Percentiles rank a stretch among this genome's conserved stretches.
phyloP scores from a whole-genome alignment of 1,284 basidiomycete genomes.

The Tetrapyrgos nigripes region DNA sequence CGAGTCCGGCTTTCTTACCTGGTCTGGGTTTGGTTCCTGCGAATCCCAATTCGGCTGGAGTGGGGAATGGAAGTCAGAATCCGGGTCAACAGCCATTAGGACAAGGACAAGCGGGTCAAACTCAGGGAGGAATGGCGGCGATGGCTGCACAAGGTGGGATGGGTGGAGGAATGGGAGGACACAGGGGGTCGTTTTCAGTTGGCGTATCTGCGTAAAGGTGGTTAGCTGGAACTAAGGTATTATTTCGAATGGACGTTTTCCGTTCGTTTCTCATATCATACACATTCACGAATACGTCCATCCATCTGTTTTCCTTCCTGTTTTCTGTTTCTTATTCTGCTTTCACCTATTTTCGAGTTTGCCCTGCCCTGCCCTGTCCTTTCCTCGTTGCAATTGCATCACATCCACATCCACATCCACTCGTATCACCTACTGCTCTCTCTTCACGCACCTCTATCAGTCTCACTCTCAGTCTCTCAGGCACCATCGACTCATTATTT shows the following conservation, averaged over 20 bases:
- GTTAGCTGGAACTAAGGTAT: too few relatives aligned
- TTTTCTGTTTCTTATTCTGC: conserved; percentile 15
- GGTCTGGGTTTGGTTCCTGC: conserved; percentile 59
- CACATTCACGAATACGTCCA: too few relatives aligned
- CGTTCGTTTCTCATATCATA: conserved; percentile 7
- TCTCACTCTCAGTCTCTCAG: too few relatives aligned
- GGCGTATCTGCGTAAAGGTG: conserved; percentile 37
- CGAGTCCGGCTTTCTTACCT: conserved; percentile 61
- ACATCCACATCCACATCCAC: conserved; percentile 12
- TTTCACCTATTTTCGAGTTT: too few relatives aligned
- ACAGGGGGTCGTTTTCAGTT: conserved; percentile 51
- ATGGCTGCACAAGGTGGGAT: conserved; percentile 12
- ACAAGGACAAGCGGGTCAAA: conserved; percentile 18
- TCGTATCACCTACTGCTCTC: too few relatives aligned
- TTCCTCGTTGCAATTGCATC: not conserved
- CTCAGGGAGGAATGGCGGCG: conserved; percentile 32
- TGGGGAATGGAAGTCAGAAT: too few relatives aligned
- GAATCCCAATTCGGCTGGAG: too few relatives aligned
- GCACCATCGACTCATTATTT: too few relatives aligned
- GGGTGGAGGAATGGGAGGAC: conserved; percentile 41
- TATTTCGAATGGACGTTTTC: not conserved
- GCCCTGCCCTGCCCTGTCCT: too few relatives aligned
- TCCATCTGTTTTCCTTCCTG: conserved; percentile 20
- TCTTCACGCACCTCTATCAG: too few relatives aligned
- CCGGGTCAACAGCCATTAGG: conserved; percentile 24